Evolutionary conservation across 139 green algal species (phyloP).

Genomic region (Tetraselmis chui): DNA sequence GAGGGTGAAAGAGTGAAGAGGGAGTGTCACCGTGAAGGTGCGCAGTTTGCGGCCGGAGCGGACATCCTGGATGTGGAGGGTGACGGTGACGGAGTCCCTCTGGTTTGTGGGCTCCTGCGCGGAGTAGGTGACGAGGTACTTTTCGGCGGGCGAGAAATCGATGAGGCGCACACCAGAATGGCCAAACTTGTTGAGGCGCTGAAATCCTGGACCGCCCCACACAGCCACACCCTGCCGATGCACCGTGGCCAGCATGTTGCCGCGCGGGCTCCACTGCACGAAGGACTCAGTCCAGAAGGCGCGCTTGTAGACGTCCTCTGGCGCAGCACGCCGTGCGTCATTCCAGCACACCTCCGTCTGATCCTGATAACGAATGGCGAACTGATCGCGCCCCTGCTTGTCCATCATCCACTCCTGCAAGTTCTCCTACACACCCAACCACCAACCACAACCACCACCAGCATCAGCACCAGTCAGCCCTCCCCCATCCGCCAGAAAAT

Average conservation of each 20-base stretch:
- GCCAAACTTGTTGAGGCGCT: conserved; percentile 55
- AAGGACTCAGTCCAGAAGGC: conserved; percentile 89
- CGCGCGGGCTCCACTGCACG: conserved; percentile 85
- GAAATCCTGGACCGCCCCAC: conserved; percentile 81
- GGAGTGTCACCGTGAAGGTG: conserved; percentile 27
- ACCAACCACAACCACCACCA: too few relatives aligned
- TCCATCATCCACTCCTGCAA: conserved; percentile 85
- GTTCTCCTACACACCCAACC: conserved; percentile 53
- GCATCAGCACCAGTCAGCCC: too few relatives aligned
- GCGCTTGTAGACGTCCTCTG: conserved; percentile 33
- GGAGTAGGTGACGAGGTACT: conserved; percentile 78
- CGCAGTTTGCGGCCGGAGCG: conserved; percentile 56
- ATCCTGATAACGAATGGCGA: conserved; percentile 75
- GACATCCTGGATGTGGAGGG: conserved; percentile 75
- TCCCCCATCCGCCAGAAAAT: too few relatives aligned
- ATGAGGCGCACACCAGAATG: conserved; percentile 68
- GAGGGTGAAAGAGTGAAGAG: too few relatives aligned
- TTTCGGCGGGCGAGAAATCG: conserved; percentile 83
- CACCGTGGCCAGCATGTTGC: conserved; percentile 77
- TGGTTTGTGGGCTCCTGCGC: conserved; percentile 55
- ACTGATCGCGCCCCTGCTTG: conserved; percentile 89
- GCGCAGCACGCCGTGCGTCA: conserved; percentile 36
- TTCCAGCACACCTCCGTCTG: conserved; percentile 75
- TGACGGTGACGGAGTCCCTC: conserved; percentile 40
- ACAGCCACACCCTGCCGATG: conserved; percentile 82